Percentiles rank a stretch among this genome's conserved stretches.
Evolutionary conservation across 305 asterid species (phyloP).

Genomic region (Rubia tinctorum): DNA sequence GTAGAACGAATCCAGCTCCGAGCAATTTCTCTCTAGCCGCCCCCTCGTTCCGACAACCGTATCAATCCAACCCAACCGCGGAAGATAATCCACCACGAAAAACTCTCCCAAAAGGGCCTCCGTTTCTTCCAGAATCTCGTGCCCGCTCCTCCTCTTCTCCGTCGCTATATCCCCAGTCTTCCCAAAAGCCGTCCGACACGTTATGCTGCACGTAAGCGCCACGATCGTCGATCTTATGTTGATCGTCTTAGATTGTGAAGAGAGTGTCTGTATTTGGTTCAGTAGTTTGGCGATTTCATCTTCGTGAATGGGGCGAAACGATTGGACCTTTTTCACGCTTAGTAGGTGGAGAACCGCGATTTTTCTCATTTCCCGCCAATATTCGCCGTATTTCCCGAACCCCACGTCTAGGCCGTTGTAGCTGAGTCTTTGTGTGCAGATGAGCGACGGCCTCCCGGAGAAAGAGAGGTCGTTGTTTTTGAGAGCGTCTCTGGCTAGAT

Average conservation of each 20-base stretch:
- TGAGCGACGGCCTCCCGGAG: background rate
- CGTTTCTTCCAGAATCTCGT: background rate
- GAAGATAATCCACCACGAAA: background rate
- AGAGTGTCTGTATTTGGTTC: background rate
- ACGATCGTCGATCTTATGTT: background rate
- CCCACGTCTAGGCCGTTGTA: conserved; percentile 1
- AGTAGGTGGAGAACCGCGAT: background rate
- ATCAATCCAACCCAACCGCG: background rate
- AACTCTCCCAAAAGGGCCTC: background rate
- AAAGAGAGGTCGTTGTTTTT: background rate
- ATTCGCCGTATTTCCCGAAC: background rate
- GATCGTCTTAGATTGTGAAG: background rate
- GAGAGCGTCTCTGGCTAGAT: background rate
- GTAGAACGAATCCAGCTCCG: background rate
- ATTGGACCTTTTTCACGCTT: background rate
- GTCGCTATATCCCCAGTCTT: background rate
- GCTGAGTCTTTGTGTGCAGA: background rate
- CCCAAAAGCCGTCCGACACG: background rate
- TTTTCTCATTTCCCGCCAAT: conserved; percentile 7
- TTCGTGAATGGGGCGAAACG: conserved; percentile 1
- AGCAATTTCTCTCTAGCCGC: background rate
- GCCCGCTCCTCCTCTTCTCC: background rate
- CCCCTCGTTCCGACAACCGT: background rate
- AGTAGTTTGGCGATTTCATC: background rate
- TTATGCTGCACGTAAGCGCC: background rate